Base-by-base conservation (phyloP, 352 stramenopile species). In the Proteromonas lacertae region DNA sequence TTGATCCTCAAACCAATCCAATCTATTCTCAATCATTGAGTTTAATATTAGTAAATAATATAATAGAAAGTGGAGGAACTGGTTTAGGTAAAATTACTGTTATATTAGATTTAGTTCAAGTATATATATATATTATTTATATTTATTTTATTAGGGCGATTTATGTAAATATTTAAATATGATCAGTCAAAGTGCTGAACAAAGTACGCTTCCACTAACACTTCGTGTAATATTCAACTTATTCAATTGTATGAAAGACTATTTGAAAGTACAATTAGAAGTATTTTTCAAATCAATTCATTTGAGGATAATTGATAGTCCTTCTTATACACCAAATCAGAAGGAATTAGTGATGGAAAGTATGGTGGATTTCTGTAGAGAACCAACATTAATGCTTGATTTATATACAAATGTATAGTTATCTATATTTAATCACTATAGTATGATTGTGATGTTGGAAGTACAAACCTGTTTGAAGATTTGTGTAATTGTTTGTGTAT, bases 401-500 rank as follows among this genome's bases (percentile, higher is more conserved):
- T 48, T 97, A 8, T 97, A 96, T 52, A 73, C 90, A 36, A 96
- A 96, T 55, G n/a, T n/a, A n/a, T n/a, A n/a, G n/a, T n/a, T n/a
- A n/a, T n/a, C n/a, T 35, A 43, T 18, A 18, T 4, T 17, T 42
- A 12, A 42, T 9, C 6, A 17, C 0, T 42, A 45, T 35, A n/a
- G n/a, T 97, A 96, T 55, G 86, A 97, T 55, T 96, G 81, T 49
- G 80, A 93, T 46, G 73, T 95, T 19, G 65, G 90, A 41, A 94
- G 83, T 52, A 92, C 77, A 7, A 95, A 97, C 48, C 60, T 97
- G 5, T 97, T 93, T 50, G 81, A 94, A n/a, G n/a, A n/a, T n/a
- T n/a, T n/a, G n/a, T n/a, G n/a, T n/a, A n/a, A n/a, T n/a, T n/a
- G n/a, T n/a, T n/a, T n/a, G n/a, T n/a, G n/a, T n/a, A n/a, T n/a